Evolutionary conservation across 2,329 filamentous ascomycete species (phyloP).

Genomic region (Elsinoe ampelina): DNA sequence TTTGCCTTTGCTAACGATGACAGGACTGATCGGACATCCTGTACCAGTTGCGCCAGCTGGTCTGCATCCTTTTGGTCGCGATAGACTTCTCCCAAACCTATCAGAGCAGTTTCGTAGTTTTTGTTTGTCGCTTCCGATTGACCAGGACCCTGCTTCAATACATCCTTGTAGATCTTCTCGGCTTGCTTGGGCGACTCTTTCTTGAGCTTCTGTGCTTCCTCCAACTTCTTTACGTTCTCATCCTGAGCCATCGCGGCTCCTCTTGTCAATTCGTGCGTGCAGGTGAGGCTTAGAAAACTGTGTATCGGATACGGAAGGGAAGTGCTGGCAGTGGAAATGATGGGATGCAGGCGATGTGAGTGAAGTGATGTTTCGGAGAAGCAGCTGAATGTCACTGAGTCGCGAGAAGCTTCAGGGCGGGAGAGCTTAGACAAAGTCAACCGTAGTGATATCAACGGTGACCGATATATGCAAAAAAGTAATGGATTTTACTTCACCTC

Average conservation of each 20-base stretch:
- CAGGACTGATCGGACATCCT: constrained; percentile 78
- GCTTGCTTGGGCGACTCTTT: constrained; percentile 76
- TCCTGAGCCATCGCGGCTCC: constrained; percentile 37
- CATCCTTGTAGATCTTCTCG: constrained; percentile 79
- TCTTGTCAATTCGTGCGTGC: neutral
- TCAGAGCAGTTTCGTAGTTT: constrained; percentile 83
- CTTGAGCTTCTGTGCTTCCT: constrained; percentile 77
- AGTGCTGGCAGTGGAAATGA: neutral
- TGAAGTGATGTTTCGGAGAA: neutral
- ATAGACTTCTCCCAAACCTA: constrained; percentile 86
- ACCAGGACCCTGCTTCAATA: constrained; percentile 75
- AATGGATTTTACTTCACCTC: neutral
- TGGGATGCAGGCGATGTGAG: neutral
- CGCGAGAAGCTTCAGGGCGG: constrained; percentile 8
- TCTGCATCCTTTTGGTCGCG: constrained; percentile 74
- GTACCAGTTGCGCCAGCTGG: constrained; percentile 82
- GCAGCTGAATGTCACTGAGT: neutral
- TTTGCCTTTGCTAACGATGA: constrained; percentile 98
- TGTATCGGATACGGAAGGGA: neutral
- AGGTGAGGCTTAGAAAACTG: too few relatives aligned
- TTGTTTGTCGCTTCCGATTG: constrained; percentile 77
- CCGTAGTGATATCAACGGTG: neutral
- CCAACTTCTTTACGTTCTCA: constrained; percentile 57
- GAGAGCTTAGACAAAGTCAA: neutral
- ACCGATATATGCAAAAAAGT: neutral